These are phyloP conservation scores for Fusarium nematophilum DNA, from an alignment of 2,329 filamentous ascomycete species.

Conservation along the genomic window DNA sequence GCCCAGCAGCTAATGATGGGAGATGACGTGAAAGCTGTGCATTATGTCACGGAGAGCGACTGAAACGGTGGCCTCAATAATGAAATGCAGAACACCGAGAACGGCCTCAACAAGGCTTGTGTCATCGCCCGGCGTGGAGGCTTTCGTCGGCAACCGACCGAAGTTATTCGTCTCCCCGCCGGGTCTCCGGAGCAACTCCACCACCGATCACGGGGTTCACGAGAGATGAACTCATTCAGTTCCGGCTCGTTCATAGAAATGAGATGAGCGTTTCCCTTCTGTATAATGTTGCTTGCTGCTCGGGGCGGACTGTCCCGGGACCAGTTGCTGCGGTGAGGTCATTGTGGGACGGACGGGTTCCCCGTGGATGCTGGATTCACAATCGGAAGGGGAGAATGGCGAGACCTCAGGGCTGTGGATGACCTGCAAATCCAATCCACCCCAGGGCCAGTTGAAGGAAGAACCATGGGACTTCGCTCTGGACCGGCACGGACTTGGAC, in stretches of 20 bases:
- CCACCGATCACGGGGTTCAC: neutral
- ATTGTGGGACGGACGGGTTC: slow-evolving; percentile 31
- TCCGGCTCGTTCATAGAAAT: no score
- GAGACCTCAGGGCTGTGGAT: slow-evolving; percentile 33
- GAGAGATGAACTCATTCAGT: neutral
- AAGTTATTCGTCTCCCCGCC: neutral
- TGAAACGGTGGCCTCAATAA: neutral
- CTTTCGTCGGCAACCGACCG: slow-evolving; percentile 1
- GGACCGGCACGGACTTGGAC: slow-evolving; percentile 6
- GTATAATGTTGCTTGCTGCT: slow-evolving; percentile 24
- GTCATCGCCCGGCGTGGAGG: no score
- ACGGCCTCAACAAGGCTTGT: no score
- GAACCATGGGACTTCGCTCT: slow-evolving; percentile 4
- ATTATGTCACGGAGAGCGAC: neutral
- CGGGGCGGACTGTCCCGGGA: slow-evolving; percentile 22
- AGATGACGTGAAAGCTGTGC: neutral
- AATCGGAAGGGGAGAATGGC: slow-evolving; percentile 37
- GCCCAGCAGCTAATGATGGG: neutral
- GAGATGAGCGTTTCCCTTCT: no score
- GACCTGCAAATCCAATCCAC: neutral
- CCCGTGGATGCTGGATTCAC: slow-evolving; percentile 32
- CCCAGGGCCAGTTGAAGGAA: slow-evolving; percentile 10
- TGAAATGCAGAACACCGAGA: no score
- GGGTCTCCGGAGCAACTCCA: slow-evolving; percentile 4
- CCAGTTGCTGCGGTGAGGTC: slow-evolving; percentile 28